Evolutionary conservation across 2,329 filamentous ascomycete genomes (phyloP), one percentile per base, ranked within the genome.

Genomic region (Cladophialophora yegresii): DNA sequence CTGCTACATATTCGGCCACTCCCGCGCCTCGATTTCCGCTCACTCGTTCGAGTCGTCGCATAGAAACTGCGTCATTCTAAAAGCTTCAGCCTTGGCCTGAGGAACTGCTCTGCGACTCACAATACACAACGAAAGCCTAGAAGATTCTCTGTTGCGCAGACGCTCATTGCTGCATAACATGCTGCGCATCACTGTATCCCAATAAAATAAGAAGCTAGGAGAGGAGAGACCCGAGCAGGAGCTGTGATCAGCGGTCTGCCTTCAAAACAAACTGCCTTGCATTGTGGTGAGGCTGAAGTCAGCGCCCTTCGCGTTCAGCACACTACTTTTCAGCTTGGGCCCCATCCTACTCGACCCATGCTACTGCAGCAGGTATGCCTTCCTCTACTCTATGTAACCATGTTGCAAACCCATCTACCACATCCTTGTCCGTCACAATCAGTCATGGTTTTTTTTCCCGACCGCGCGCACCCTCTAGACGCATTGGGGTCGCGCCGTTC

Each of bases 121-220:
- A 33, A 10, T 50, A 22, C 47, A 50, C 20, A 2, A 10, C 23
- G 47, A 50, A 33, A 16, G 23, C 50, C 33, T 51, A 7, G 28
- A 32, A 40, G 49, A 32, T n/a, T 20, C 36, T 20, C 36, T 32
- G 43, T 56, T 16, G 54, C 32, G 51, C 47, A 51, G 57, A n/a
- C 28, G 54, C 51, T 23, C 45, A 43, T 54, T 33, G 45, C 47
- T 36, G 16, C 64, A 62, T 61, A 66, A 49, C 61, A 66, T 66
- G 64, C 61, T 61, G 55, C 54, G 64, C 61, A 60, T 43, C 28
- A 23, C 57, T 51, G 43, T 32, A 26, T 50, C 36, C 54, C 32
- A 51, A 23, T 30, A 33, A 28, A 61, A 23, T 40, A 66, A 66
- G 61, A 66, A 61, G 26, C 26, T 66, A 63, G 64, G 57, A 61